These are phyloP conservation scores for Zoysia matrella DNA, from an alignment of 202 grass and related monocot genomes.

Conservation along the genomic window DNA sequence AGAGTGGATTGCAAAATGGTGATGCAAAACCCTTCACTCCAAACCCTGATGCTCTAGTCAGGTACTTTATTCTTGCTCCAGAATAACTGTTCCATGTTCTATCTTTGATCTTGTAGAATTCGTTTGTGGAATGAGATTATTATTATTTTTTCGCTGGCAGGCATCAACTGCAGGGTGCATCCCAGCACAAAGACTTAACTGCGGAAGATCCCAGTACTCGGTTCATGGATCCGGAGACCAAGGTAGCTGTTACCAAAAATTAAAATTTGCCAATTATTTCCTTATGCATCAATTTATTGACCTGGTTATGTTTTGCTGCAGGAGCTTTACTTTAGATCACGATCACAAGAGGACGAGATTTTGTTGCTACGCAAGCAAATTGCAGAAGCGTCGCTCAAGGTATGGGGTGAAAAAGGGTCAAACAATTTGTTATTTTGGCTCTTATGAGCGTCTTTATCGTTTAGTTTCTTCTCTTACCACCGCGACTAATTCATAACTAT, in stretches of 20 bases:
- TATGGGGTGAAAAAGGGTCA: conserved; percentile 44
- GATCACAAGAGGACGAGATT: conserved; percentile 84
- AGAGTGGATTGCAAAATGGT: conserved; percentile 59
- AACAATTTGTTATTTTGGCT: conserved; percentile 14
- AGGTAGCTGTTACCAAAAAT: conserved; percentile 48
- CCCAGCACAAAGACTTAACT: conserved; percentile 49
- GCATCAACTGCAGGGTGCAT: conserved; percentile 56
- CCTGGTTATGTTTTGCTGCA: conserved; percentile 44
- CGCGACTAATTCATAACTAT: conserved; percentile 32
- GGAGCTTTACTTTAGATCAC: conserved; percentile 85
- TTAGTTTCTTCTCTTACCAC: conserved; percentile 14
- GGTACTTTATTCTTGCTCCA: conserved; percentile 60
- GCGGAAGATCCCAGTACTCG: conserved; percentile 52
- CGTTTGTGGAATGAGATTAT: conserved; percentile 17
- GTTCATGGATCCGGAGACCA: conserved; percentile 78
- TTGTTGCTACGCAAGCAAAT: conserved; percentile 81
- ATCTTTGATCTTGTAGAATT: conserved; percentile 25
- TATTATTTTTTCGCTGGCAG: conserved; percentile 48
- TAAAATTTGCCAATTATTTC: conserved; percentile 31
- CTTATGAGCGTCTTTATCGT: background rate
- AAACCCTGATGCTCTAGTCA: conserved; percentile 69
- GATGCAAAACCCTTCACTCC: conserved; percentile 47
- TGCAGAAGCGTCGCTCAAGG: conserved; percentile 74
- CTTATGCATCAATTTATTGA: conserved; percentile 21
- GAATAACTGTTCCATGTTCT: conserved; percentile 15